phyloP scores from a whole-genome alignment of 305 asterid genomes.

The Rubia tinctorum region DNA sequence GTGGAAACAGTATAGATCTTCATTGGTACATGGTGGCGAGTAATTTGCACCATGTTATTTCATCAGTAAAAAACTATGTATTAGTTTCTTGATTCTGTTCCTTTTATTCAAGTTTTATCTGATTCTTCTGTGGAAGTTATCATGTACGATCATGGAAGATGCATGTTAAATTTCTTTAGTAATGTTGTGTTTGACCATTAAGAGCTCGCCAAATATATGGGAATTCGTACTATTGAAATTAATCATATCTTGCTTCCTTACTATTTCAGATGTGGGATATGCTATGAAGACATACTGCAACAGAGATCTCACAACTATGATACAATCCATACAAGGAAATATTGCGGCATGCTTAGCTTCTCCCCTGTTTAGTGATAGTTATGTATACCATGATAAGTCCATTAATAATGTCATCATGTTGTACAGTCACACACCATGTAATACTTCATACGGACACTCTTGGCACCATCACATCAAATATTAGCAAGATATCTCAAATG shows the following conservation, averaged over 20 bases:
- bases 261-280: constrained; percentile 87
- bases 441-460: not conserved
- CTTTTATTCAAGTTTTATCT: not conserved
- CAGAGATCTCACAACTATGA: constrained; percentile 54
- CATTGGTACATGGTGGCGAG: constrained; percentile 86
- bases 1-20: constrained; percentile 77
- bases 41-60: constrained; percentile 89
- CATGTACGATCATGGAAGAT: not conserved
- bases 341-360: constrained; percentile 50
- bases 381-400: not conserved
- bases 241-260: constrained; percentile 6
- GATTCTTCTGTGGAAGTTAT: not conserved
- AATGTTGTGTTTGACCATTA: not conserved
- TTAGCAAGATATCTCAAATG: not conserved
- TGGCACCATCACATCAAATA: not conserved
- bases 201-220: not conserved
- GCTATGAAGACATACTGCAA: constrained; percentile 73
- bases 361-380: not conserved
- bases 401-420: not conserved
- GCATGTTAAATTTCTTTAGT: not conserved
- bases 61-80: constrained; percentile 10
- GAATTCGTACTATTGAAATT: not conserved
- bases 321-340: constrained; percentile 66
- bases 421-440: too few species aligned
- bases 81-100: not conserved